Evolutionary conservation across 805 yeast species (phyloP), one percentile per base, ranked within the genome.

Genomic region (Saccharomycopsis synnaedendra): DNA sequence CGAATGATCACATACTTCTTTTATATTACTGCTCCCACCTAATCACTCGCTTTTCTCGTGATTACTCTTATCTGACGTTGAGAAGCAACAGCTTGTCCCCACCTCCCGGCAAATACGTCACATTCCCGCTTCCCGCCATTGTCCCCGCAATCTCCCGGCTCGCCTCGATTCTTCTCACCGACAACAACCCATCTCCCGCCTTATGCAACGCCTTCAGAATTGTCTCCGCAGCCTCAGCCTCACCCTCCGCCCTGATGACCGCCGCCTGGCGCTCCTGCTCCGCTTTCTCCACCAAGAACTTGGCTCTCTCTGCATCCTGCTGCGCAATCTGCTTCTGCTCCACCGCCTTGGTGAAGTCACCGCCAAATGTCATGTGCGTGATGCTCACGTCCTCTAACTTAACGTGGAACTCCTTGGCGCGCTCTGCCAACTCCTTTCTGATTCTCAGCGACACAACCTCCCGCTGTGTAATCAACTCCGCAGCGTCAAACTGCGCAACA

Each of bases 261-360:
- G 85, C 71, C 2, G 97, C 98, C 65, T 84, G 89, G 63, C 95
- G 79, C 66, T 90, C 97, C 69, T 93, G 98, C 66, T 93, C 97
- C 5, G 97, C 97, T 63, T 84, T 84, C 62, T 89, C 97, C 48
- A 93, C 97, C 46, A 86, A 71, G 62, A 78, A 93, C 60, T 83
- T 84, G 50, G 97, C 96, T 57, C 98, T 77, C 71, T 93, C 97
- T 29, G 98, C 97, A 63, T 93, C 98, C 68, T 93, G 98, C 70
- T 93, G 98, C 33, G 98, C 98, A 67, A 93, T 94, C 68, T 93
- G 97, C 65, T 93, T 93, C 69, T 86, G 95, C 69, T 93, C 98
- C 51, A 93, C 98, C 34, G 98, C 97, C 66, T 85, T 89, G 47
- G 98, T 93, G 71, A 93, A 93, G 63, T 93, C 98, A 55, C 75